Evolutionary conservation across 225 moss, liverwort and hornwort species (phyloP).

Genomic region (Lunularia cruciata): DNA sequence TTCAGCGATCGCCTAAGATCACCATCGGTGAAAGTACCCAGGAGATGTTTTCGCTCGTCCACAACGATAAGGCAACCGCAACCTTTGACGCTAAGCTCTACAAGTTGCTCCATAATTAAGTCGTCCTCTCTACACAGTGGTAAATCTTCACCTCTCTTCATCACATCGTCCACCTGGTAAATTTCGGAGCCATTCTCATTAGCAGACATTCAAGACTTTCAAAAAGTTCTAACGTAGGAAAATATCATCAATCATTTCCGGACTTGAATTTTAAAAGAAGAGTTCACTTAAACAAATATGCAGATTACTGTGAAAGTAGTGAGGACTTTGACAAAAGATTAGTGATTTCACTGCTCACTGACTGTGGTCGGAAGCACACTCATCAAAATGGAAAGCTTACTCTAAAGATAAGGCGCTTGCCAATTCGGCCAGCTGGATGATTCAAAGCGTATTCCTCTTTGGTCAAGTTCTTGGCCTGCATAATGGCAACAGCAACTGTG

Average conservation of each 20-base stretch:
- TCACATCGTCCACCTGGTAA: constrained; percentile 48
- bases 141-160: constrained; percentile 43
- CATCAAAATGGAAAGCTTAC: constrained; percentile 27
- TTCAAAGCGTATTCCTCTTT: constrained; percentile 61
- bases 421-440: constrained; percentile 58
- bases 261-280: too few relatives aligned
- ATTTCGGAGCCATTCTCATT: too few relatives aligned
- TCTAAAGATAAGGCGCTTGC: constrained; percentile 56
- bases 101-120: constrained; percentile 48
- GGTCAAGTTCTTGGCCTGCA: constrained; percentile 59
- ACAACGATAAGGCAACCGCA: constrained; percentile 52
- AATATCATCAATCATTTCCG: too few relatives aligned
- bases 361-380: too few relatives aligned
- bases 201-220: too few relatives aligned
- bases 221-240: too few relatives aligned
- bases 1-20: constrained; percentile 49
- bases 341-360: too few relatives aligned
- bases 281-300: too few relatives aligned
- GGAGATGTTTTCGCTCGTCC: constrained; percentile 37
- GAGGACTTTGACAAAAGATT: too few relatives aligned
- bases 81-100: constrained; percentile 46
- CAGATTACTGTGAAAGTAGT: too few relatives aligned
- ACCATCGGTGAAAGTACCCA: constrained; percentile 54
- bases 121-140: constrained; percentile 46
- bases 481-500: constrained; percentile 55